Base-by-base conservation (phyloP, 192 early-diverging fungal genomes). In the Coemansia sp. region DNA sequence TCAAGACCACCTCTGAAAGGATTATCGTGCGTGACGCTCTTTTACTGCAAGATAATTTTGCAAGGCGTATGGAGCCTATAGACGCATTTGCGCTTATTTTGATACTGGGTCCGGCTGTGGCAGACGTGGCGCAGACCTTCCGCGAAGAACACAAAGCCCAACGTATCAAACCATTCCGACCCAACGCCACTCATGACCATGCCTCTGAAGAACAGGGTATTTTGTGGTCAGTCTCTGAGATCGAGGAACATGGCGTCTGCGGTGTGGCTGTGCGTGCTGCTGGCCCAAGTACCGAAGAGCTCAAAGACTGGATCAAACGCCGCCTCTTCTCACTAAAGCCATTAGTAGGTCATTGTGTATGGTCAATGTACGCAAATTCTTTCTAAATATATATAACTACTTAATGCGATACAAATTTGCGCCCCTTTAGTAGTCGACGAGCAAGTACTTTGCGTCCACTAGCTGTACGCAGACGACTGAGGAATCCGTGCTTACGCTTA, bases 401-500 rank as follows among this genome's bases (percentile, higher is more conserved):
- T 73, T 89, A 97, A 76, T 94, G 94, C 20, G 93, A 91, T 65
- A 99, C 84, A 78, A 75, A 87, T 70, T 92, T 92, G 75, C 97
- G 88, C 33, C 97, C 97, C 85, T 99, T 99, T 62, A 94, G 62
- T 70, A 86, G 88, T 18, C 97, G 86, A 61, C 93, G 86, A 15
- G 73, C 71, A 33, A 99, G 79, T 1, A 94, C 87, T 69, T 87
- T 91, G 27, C 94, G 87, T 6, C 97, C 97, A 20, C 77, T 87
- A 62, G 90, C 89, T 38, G 91, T 94, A 66, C 89, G 81, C 70
- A 96, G 76, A 13, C 97, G 86, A 47, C 86, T 81, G 73, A 97
- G 87, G 80, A 97, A 99, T 61, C 97, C 97, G 80, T 93, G 92
- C 75, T 89, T 88, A 67, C 96, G 87, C 86, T 98, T 98, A 40